Evolutionary conservation across 106 monocot species (phyloP), one percentile per base, ranked within the genome.

Genomic region (Apostasia shenzhenica): DNA sequence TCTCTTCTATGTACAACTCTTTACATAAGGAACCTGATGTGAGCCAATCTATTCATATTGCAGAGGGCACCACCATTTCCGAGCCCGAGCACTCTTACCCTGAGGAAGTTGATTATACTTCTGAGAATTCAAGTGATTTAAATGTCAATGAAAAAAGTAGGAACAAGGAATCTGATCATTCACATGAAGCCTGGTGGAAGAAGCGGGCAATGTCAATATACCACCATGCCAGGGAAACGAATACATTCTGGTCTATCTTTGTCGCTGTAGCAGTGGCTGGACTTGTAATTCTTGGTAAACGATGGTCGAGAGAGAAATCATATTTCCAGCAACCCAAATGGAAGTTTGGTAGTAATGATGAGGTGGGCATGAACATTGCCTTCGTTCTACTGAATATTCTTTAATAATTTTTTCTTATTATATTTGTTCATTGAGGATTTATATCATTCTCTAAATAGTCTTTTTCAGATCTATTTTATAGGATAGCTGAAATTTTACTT

Each of bases 201-300:
- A 77, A 74, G 37, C 72, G 80, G 9, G 73, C 75, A 54, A 59
- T 77, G 40, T 80, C 69, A 55, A 39, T 84, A 48, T 91, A 80
- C 73, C 72, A 67, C 9, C 82, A 85, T 61, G 82, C 75, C 12
- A 88, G 78, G 66, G 79, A 84, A 47, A 61, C 77, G 10, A 81
- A 82, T 51, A 70, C 73, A 59, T 84, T 84, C 75, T 87, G 87
- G 88, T 79, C 88, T 51, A 48, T 91, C 51, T 68, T 77, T 78
- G 82, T 84, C 3, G 84, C 82, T 75, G 82, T 85, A 48, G 82
- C 88, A 63, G 46, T 91, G 49, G 61, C 88, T 63, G 88, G 91
- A 4, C 54, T 92, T 56, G 87, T 85, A 53, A 73, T 82, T 72
- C 39, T 87, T 8, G 82, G 91, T 38, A 76, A 77, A 11, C 77